phyloP scores from a whole-genome alignment of 176 grass and related monocot species.

The barley (Hordeum vulgare) region DNA sequence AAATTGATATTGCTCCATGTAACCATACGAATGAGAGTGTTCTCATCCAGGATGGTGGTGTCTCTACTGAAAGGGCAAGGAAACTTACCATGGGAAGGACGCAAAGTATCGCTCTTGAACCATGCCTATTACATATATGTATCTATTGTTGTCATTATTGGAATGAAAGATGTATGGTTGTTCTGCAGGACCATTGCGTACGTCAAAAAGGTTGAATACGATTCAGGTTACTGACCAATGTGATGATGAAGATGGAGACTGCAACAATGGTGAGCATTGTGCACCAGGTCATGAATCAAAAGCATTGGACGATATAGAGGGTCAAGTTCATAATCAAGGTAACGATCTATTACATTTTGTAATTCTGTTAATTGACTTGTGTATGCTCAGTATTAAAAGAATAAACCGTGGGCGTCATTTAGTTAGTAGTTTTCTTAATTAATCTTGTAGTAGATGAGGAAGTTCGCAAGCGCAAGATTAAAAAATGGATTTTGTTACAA shows the following conservation, averaged over 20 bases:
- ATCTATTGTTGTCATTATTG: neutral
- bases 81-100: neutral
- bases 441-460: too few relatives aligned
- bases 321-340: too few relatives aligned
- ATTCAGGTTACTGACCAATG: neutral
- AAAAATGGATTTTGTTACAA: too few relatives aligned
- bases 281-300: too few relatives aligned
- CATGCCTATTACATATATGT: neutral
- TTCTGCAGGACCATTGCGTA: neutral
- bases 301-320: too few relatives aligned
- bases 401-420: too few relatives aligned
- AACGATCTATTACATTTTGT: too few relatives aligned
- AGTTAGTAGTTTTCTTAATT: too few relatives aligned
- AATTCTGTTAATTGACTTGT: too few relatives aligned
- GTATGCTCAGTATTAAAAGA: too few relatives aligned
- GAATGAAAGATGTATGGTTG: neutral
- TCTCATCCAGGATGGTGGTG: neutral
- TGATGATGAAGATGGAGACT: neutral
- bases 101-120: neutral
- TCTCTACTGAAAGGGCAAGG: neutral
- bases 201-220: neutral
- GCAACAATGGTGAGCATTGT: too few relatives aligned
- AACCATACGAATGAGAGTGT: neutral
- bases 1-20: neutral
- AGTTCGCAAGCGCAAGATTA: too few relatives aligned